Evolutionary conservation across 2,329 filamentous ascomycete genomes (phyloP).

Genomic region (Botrytis hyacinthi): DNA sequence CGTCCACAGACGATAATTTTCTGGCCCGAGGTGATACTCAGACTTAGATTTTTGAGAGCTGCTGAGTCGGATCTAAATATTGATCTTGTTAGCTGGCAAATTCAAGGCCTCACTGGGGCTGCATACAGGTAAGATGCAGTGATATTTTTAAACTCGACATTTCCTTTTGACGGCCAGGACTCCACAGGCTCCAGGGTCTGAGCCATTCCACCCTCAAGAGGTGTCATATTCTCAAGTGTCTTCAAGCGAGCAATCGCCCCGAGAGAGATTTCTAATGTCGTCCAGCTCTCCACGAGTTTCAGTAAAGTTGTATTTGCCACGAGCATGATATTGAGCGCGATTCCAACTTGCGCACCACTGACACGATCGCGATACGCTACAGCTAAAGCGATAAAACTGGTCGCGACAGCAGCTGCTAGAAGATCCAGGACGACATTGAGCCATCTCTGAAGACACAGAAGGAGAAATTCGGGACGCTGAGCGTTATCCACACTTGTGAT

Average conservation of each 20-base stretch:
- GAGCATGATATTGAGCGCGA: slow-evolving; percentile 33
- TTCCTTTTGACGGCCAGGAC: slow-evolving; percentile 40
- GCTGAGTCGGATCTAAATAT: background rate
- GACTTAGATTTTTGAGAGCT: slow-evolving; percentile 39
- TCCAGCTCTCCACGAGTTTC: slow-evolving; percentile 48
- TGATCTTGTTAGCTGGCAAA: background rate
- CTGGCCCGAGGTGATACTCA: slow-evolving; percentile 49
- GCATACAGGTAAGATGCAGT: slow-evolving; percentile 36
- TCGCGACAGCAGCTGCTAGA: slow-evolving; percentile 22
- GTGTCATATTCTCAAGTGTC: slow-evolving; percentile 47
- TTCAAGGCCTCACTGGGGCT: background rate
- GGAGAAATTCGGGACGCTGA: slow-evolving; percentile 55
- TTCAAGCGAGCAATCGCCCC: slow-evolving; percentile 56
- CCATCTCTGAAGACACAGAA: slow-evolving; percentile 57
- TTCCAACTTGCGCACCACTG: slow-evolving; percentile 29
- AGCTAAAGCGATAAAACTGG: slow-evolving; percentile 26
- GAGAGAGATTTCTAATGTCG: slow-evolving; percentile 56
- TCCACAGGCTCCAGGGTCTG: slow-evolving; percentile 22
- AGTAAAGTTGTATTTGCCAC: slow-evolving; percentile 29
- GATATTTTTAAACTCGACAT: slow-evolving; percentile 38
- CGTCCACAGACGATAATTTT: slow-evolving; percentile 53
- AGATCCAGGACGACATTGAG: slow-evolving; percentile 47
- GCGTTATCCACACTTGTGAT: slow-evolving; percentile 50
- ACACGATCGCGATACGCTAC: slow-evolving; percentile 23
- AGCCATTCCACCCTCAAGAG: slow-evolving; percentile 37